These are phyloP conservation scores for Pelargonium cotyledonis DNA, from an alignment of 441 rosid genomes.

Conservation along the genomic window DNA sequence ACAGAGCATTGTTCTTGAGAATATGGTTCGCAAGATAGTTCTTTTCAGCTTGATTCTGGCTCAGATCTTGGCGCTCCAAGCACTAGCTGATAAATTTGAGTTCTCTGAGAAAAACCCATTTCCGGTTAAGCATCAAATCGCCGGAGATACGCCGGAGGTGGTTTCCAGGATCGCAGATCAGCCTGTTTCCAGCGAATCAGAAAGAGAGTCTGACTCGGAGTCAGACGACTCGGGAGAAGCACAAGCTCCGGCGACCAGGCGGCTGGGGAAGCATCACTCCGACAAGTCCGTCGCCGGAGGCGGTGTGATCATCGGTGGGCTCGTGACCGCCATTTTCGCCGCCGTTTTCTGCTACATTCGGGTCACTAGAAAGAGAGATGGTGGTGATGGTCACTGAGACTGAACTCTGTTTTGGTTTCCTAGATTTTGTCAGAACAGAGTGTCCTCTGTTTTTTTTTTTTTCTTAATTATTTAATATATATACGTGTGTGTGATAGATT, in stretches of 20 bases:
- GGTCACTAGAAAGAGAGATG: slow-evolving; percentile 40
- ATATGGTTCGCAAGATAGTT: not conserved
- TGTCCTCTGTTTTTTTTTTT: not conserved
- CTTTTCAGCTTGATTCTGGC: not conserved
- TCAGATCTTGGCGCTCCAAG: not conserved
- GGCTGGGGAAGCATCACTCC: slow-evolving; percentile 36
- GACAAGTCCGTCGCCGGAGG: slow-evolving; percentile 56
- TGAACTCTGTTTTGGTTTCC: too few relatives aligned
- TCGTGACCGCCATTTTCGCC: slow-evolving; percentile 46
- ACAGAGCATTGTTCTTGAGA: not conserved
- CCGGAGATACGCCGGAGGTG: not conserved
- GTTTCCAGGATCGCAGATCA: not conserved
- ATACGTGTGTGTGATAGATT: too few relatives aligned
- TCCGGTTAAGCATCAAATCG: not conserved
- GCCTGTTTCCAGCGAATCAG: not conserved
- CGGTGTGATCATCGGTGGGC: slow-evolving; percentile 57
- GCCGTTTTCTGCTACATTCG: slow-evolving; percentile 56
- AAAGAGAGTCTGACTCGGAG: not conserved
- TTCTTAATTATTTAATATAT: too few relatives aligned
- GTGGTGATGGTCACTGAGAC: slow-evolving; percentile 14
- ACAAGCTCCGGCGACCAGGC: not conserved
- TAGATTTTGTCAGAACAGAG: too few relatives aligned
- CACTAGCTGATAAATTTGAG: not conserved
- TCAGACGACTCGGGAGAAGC: not conserved
- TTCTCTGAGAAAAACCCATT: not conserved